phyloP scores from a whole-genome alignment of 495 filamentous ascomycete species.

The Talaromyces stipitatus region DNA sequence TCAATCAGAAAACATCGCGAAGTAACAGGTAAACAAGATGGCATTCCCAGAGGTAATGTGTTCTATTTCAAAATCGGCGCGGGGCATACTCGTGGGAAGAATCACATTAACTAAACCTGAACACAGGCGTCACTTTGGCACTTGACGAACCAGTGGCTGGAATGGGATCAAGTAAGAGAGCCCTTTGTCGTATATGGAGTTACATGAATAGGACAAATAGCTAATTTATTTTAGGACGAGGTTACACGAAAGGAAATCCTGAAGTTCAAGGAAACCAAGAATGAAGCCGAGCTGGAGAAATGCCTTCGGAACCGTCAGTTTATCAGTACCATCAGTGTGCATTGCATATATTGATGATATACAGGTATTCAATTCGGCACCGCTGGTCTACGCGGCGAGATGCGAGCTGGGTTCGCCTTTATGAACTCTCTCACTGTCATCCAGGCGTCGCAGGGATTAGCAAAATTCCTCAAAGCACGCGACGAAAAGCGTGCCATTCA shows the following conservation, averaged over 20 bases:
- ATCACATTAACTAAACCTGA: neutral
- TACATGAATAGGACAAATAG: too few species aligned
- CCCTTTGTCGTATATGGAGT: neutral
- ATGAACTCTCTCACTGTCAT: conserved; percentile 67
- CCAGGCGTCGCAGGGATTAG: conserved; percentile 65
- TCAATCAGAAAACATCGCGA: neutral
- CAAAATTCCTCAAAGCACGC: conserved; percentile 46
- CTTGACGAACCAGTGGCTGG: conserved; percentile 50
- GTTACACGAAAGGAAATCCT: conserved; percentile 53
- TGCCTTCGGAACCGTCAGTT: conserved; percentile 47
- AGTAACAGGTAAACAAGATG: neutral
- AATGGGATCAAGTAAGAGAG: conserved; percentile 48
- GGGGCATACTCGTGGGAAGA: too few species aligned
- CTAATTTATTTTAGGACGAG: conserved; percentile 40
- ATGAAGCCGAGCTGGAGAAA: conserved; percentile 45
- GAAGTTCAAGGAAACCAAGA: conserved; percentile 38
- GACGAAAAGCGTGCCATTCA: conserved; percentile 28
- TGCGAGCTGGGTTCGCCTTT: conserved; percentile 63
- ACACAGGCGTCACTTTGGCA: neutral
- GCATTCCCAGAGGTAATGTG: neutral
- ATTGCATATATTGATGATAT: conserved; percentile 6
- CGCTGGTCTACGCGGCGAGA: conserved; percentile 59
- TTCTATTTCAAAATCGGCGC: too few species aligned
- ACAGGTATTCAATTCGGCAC: conserved; percentile 62
- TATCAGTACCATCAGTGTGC: neutral